These are phyloP conservation scores for Cetraspora pellucida DNA, from an alignment of 192 early-diverging fungal genomes.

Conservation along the genomic window DNA sequence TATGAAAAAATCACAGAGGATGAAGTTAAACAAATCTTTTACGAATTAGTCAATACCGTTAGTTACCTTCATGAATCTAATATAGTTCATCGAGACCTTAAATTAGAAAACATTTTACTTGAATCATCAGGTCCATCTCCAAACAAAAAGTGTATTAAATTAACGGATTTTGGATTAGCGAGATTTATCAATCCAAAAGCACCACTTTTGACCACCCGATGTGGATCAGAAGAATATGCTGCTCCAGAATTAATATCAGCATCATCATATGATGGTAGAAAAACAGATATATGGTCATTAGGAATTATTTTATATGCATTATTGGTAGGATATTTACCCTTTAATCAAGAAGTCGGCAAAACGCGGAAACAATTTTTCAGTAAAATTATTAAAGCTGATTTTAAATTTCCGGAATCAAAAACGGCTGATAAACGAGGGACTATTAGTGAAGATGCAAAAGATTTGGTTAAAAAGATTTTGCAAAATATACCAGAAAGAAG, in stretches of 20 bases:
- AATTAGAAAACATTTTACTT: slow-evolving; percentile 62
- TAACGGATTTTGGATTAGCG: slow-evolving; percentile 70
- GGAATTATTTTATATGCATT: slow-evolving; percentile 79
- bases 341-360: slow-evolving; percentile 64
- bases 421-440: neutral
- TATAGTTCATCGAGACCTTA: slow-evolving; percentile 68
- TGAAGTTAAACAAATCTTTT: slow-evolving; percentile 56
- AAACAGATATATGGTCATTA: slow-evolving; percentile 80
- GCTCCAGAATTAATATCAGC: slow-evolving; percentile 71
- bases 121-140: slow-evolving; percentile 33
- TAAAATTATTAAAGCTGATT: slow-evolving; percentile 63
- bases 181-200: slow-evolving; percentile 48
- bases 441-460: slow-evolving; percentile 50
- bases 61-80: slow-evolving; percentile 64
- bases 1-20: slow-evolving; percentile 43
- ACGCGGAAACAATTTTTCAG: slow-evolving; percentile 56
- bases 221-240: slow-evolving; percentile 78
- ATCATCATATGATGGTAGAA: slow-evolving; percentile 65
- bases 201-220: slow-evolving; percentile 57
- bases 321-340: slow-evolving; percentile 75
- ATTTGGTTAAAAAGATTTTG: slow-evolving; percentile 53
- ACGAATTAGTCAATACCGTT: slow-evolving; percentile 59
- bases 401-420: slow-evolving; percentile 54
- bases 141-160: slow-evolving; percentile 49
- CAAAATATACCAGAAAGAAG: slow-evolving; percentile 49